These are phyloP conservation scores for barrel medic (Medicago truncatula) DNA, from an alignment of 306 rosid species.

Conservation along the genomic window MtrunA17r5.0-ANR NC_053049.1:43871001-43871500, in stretches of 20 bases:
- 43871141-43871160: constrained; percentile 27
- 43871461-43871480: not conserved
- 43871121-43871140: constrained; percentile 29
- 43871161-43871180: constrained; percentile 8
- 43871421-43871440: constrained; percentile 72
- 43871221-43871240: constrained; percentile 4
- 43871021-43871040: not conserved
- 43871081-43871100: not conserved
- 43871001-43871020: constrained; percentile 1
- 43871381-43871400: constrained; percentile 60
- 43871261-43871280: constrained; percentile 3
- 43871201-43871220: constrained; percentile 38
- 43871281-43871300: constrained; percentile 11
- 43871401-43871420: constrained; percentile 85
- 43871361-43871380: constrained; percentile 76
- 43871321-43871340: constrained; percentile 57
- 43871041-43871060: constrained; percentile 16
- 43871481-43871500: no score
- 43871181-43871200: constrained; percentile 32
- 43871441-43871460: constrained; percentile 29
- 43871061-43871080: no score
- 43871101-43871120: constrained; percentile 11
- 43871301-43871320: constrained; percentile 72
- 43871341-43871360: constrained; percentile 56
- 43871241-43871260: constrained; percentile 14